Percentiles rank a stretch among this genome's conserved stretches.
These are phyloP conservation scores for Neoboletus brunneissimus DNA, from an alignment of 768 basidiomycete species.

Conservation along the genomic window DNA sequence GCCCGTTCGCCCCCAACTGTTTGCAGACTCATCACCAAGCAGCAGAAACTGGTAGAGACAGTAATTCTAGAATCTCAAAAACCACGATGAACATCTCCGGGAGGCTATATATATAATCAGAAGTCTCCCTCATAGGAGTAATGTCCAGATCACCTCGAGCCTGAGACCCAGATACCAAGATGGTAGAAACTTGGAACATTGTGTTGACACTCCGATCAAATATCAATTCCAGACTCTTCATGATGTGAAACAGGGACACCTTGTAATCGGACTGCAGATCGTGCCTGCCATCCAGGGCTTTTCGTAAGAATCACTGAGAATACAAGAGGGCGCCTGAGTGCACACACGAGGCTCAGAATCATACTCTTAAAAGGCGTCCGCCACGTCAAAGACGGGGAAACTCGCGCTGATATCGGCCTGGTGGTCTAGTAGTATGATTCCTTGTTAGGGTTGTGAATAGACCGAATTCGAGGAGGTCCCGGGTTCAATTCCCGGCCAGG, in stretches of 20 bases:
- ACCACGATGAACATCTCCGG: background rate
- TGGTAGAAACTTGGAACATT: background rate
- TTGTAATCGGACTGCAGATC: background rate
- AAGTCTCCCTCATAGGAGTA: background rate
- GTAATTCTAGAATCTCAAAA: background rate
- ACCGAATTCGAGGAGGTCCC: slow-evolving; percentile 64
- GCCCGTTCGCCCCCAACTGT: too few relatives aligned
- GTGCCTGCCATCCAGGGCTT: background rate
- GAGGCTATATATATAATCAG: background rate
- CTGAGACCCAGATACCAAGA: background rate
- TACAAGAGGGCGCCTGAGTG: slow-evolving; percentile 35
- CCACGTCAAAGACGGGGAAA: background rate
- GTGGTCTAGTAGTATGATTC: slow-evolving; percentile 68
- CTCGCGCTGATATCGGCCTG: slow-evolving; percentile 37
- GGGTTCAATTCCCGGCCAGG: slow-evolving; percentile 87
- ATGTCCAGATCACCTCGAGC: background rate
- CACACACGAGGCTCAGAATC: background rate
- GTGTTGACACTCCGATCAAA: background rate
- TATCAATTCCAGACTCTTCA: background rate
- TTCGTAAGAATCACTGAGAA: background rate
- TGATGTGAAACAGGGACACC: background rate
- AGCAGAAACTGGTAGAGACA: background rate
- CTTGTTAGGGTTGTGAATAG: slow-evolving; percentile 47
- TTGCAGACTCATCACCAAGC: background rate
- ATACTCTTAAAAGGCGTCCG: background rate